Evolutionary conservation across 768 basidiomycete species (phyloP).

Genomic region (Sporobolomyces phaffii): DNA sequence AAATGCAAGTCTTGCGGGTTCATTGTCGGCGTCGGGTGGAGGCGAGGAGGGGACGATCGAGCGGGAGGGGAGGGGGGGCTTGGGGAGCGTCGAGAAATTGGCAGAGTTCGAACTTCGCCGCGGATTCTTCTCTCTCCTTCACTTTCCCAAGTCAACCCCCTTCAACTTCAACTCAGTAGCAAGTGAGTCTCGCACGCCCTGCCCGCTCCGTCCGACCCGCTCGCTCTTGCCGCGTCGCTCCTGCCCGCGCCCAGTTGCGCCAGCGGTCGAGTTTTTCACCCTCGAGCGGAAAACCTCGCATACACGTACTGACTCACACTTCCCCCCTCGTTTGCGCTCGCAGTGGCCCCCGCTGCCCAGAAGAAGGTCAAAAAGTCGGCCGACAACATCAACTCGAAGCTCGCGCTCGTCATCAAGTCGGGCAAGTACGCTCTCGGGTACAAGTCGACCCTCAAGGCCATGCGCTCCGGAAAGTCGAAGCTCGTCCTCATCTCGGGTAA

Average conservation of each 20-base stretch:
- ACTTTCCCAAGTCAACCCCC: conserved; percentile 2
- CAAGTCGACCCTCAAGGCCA: conserved; percentile 97
- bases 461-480: conserved; percentile 97
- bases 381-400: conserved; percentile 42
- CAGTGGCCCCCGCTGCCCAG: conserved; percentile 30
- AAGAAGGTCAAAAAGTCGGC: conserved; percentile 37
- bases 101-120: not conserved
- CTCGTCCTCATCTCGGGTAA: conserved; percentile 97
- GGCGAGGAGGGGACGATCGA: not conserved
- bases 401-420: conserved; percentile 88
- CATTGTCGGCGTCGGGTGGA: conserved; percentile 16
- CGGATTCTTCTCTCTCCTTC: not conserved
- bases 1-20: conserved; percentile 29
- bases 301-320: not conserved
- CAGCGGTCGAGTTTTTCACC: not conserved
- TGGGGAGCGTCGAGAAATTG: not conserved
- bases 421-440: conserved; percentile 96
- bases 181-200: not conserved
- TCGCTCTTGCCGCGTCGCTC: not conserved
- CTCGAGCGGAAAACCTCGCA: not conserved
- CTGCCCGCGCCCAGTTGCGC: too few species aligned
- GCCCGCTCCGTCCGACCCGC: not conserved
- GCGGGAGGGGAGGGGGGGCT: not conserved
- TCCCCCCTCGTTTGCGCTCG: not conserved
- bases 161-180: conserved; percentile 13